phyloP scores from a whole-genome alignment of 2,329 filamentous ascomycete species.

The Ilyonectria destructans region DNA sequence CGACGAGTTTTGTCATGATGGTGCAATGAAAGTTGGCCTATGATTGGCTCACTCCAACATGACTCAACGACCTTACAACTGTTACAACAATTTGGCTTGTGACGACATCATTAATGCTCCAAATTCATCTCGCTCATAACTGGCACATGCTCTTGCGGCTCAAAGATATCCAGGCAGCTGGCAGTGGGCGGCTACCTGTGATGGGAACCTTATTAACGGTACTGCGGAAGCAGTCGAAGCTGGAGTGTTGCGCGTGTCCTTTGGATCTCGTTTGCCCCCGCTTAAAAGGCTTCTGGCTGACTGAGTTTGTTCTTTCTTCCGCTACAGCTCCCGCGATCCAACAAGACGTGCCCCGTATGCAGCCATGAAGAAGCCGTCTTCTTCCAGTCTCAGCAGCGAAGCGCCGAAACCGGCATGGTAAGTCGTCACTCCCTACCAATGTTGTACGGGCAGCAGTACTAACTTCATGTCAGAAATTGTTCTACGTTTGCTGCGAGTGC shows the following conservation, averaged over 20 bases:
- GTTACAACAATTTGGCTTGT: constrained; percentile 21
- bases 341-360: constrained; percentile 89
- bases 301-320: constrained; percentile 54
- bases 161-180: constrained; percentile 32
- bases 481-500: constrained; percentile 95
- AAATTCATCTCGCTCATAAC: constrained; percentile 31
- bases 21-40: constrained; percentile 41
- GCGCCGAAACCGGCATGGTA: constrained; percentile 98
- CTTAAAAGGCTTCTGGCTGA: constrained; percentile 61
- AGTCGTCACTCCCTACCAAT: constrained; percentile 54
- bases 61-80: constrained; percentile 18
- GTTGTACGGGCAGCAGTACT: background rate
- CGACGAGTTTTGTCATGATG: constrained; percentile 45
- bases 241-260: constrained; percentile 46
- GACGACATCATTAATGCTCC: constrained; percentile 34
- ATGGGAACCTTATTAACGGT: constrained; percentile 35
- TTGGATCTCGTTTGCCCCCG: constrained; percentile 50
- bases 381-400: constrained; percentile 98
- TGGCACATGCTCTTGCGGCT: constrained; percentile 49
- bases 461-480: constrained; percentile 78
- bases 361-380: constrained; percentile 93
- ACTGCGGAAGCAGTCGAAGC: constrained; percentile 46
- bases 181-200: constrained; percentile 39
- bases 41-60: constrained; percentile 26
- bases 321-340: constrained; percentile 89